phyloP scores from a whole-genome alignment of 805 yeast species.

The Yarrowia divulgata region DNA sequence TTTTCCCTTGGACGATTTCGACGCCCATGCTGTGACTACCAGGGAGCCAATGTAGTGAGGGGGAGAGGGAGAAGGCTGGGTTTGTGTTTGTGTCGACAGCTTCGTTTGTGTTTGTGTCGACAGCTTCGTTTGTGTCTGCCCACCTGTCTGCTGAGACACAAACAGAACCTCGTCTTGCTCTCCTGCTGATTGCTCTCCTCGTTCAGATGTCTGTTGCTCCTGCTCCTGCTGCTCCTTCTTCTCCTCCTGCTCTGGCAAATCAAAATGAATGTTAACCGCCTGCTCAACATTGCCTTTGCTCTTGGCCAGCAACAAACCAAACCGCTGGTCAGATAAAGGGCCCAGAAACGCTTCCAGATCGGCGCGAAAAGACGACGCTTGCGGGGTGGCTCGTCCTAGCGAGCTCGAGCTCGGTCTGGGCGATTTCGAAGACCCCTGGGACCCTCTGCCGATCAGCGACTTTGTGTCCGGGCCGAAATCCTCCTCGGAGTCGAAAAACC shows the following conservation, averaged over 20 bases:
- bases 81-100: background rate
- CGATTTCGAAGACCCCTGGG: too few species aligned
- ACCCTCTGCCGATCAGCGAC: background rate
- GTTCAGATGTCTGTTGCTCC: too few species aligned
- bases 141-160: background rate
- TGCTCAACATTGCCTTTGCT: constrained; percentile 45
- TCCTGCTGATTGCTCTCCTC: too few species aligned
- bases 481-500: constrained; percentile 41
- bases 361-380: constrained; percentile 39
- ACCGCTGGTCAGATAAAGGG: constrained; percentile 41
- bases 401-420: too few species aligned
- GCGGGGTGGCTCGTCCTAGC: background rate
- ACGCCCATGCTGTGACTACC: constrained; percentile 42
- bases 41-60: constrained; percentile 9
- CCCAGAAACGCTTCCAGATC: constrained; percentile 48
- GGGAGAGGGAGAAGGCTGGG: too few species aligned
- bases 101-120: background rate
- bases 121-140: too few species aligned
- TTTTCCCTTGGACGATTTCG: constrained; percentile 34
- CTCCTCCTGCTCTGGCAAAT: constrained; percentile 39
- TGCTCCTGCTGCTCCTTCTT: background rate
- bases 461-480: constrained; percentile 20
- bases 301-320: constrained; percentile 42
- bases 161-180: background rate
- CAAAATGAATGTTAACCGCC: constrained; percentile 48